Evolutionary conservation across 352 stramenopile species (phyloP), one percentile per base, ranked within the genome.

Genomic region (Phytophthora lateralis): DNA sequence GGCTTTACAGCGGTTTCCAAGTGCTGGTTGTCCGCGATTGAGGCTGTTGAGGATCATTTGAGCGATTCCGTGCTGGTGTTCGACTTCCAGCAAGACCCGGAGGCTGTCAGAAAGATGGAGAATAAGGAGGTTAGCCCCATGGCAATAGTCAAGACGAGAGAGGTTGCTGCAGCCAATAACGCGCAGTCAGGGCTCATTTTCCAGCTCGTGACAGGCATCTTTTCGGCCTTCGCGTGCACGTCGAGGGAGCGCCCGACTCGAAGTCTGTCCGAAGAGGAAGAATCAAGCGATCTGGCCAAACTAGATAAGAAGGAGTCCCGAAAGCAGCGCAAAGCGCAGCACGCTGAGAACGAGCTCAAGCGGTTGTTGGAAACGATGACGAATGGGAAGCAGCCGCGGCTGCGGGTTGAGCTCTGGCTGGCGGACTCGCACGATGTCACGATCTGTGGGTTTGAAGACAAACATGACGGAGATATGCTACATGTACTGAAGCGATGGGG

Each of bases 291-390:
- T 7, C 24, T 34, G 8, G 10, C 29, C 14, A 2, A 39, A 2
- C 11, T 35, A 18, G 21, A 53, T 1, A 37, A 11, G 6, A 37
- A 42, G n/a, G 41, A 61, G n/a, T 15, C 35, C 7, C 17, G 55
- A n/a, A 20, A 26, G 29, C 12, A 57, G 24, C 18, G 10, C 18
- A 42, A 61, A 46, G n/a, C 7, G 2, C 9, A 35, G 9, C 21
- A 69, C 34, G 18, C 41, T 39, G 47, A 56, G 30, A 52, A 52
- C 11, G 54, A 69, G 20, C 26, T 64, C 7, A 55, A 64, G 9
- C 27, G 42, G 17, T 26, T 64, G 17, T 12, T 69, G 32, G 26
- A 42, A 5, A 15, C 38, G 7, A 29, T 52, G 17, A 52, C 20
- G 37, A 27, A 41, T 15, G 15, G 27, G 39, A 57, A 32, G 29